Evolutionary conservation across 176 grass and related monocot species (phyloP).

Genomic region (Poa pratensis): DNA sequence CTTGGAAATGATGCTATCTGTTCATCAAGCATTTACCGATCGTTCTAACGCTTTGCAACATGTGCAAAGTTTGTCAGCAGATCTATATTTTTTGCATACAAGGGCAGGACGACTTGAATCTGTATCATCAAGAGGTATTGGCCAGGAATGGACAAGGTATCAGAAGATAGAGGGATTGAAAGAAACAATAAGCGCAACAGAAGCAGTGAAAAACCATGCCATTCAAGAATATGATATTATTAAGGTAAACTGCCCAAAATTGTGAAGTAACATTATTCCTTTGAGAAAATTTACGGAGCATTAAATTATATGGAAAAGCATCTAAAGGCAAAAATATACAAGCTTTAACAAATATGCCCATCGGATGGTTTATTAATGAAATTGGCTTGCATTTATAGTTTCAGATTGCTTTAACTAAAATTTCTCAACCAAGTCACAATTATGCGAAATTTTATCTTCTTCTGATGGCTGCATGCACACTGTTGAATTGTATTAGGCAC

Average conservation of each 20-base stretch:
- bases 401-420: conserved; percentile 4
- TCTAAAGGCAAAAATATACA: not conserved
- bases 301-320: conserved; percentile 23
- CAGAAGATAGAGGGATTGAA: conserved; percentile 81
- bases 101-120: conserved; percentile 71
- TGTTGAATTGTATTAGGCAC: not conserved
- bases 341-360: not conserved
- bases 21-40: conserved; percentile 83
- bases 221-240: conserved; percentile 84
- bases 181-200: conserved; percentile 74
- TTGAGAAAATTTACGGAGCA: not conserved
- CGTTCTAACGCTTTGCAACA: conserved; percentile 75
- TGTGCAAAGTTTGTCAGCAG: conserved; percentile 71
- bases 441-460: conserved; percentile 15
- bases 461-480: not conserved
- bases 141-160: conserved; percentile 59
- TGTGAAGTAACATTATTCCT: not conserved
- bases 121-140: conserved; percentile 62
- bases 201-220: conserved; percentile 75
- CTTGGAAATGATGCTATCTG: conserved; percentile 77
- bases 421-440: conserved; percentile 1
- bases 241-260: conserved; percentile 64
- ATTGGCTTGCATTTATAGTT: not conserved
- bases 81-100: conserved; percentile 65
- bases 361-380: conserved; percentile 25